Evolutionary conservation across 495 filamentous ascomycete genomes (phyloP).

Genomic region (Lindgomyces ingoldianus): DNA sequence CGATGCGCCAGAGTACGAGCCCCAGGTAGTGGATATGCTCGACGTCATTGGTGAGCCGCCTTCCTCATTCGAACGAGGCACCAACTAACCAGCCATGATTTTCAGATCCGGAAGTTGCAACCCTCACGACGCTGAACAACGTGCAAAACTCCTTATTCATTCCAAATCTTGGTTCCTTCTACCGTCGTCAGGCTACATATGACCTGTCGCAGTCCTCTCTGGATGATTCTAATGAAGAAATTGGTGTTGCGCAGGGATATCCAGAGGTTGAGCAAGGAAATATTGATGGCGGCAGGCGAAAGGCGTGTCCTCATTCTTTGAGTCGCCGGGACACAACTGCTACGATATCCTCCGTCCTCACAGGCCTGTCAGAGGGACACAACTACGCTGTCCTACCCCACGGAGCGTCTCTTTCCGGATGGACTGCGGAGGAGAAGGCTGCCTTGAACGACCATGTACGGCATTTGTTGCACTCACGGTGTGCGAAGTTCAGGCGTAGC

Average conservation of each 20-base stretch:
- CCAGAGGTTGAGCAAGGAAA: neutral
- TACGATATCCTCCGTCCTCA: constrained; percentile 30
- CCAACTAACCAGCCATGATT: neutral
- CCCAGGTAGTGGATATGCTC: constrained; percentile 65
- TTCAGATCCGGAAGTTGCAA: constrained; percentile 72
- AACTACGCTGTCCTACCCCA: constrained; percentile 64
- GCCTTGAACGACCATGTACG: constrained; percentile 78
- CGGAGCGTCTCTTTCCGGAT: constrained; percentile 66
- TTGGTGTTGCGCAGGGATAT: constrained; percentile 1
- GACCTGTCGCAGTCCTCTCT: constrained; percentile 59
- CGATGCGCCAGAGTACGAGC: constrained; percentile 52
- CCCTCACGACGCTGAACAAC: constrained; percentile 73
- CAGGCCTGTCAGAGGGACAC: constrained; percentile 30
- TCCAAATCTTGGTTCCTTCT: constrained; percentile 56
- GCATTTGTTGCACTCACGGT: constrained; percentile 75
- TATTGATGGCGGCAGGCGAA: neutral
- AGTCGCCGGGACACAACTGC: constrained; percentile 7
- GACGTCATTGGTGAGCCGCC: constrained; percentile 67
- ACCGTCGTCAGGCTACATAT: constrained; percentile 75
- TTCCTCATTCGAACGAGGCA: neutral
- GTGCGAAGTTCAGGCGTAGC: constrained; percentile 70
- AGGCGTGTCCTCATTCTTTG: neutral
- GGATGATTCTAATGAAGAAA: constrained; percentile 11
- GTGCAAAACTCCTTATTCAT: constrained; percentile 79
- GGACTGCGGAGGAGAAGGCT: constrained; percentile 66